Conservation (phyloP, 306 rosid genomes). For the Pyrus communis region DNA sequence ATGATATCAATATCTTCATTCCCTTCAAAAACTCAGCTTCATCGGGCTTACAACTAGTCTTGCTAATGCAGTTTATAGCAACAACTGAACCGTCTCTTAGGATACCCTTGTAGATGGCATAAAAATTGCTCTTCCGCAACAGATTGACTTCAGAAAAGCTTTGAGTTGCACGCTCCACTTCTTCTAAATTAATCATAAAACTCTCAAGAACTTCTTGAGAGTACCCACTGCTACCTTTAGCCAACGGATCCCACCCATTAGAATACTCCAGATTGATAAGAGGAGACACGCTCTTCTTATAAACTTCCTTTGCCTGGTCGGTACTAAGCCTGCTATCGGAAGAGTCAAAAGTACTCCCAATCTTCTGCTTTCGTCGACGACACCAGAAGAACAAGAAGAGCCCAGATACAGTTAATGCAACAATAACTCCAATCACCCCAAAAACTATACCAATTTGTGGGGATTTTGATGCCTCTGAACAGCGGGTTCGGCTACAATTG, state of each 20-base stretch:
- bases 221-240: slow-evolving; percentile 37
- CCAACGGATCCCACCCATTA: slow-evolving; percentile 48
- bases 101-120: slow-evolving; percentile 50
- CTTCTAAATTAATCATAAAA: slow-evolving; percentile 43
- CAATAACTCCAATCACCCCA: slow-evolving; percentile 39
- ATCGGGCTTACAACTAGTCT: slow-evolving; percentile 78
- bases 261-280: slow-evolving; percentile 50
- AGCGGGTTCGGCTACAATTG: slow-evolving; percentile 31
- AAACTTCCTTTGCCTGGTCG: slow-evolving; percentile 30
- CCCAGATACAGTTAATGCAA: slow-evolving; percentile 24
- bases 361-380: slow-evolving; percentile 33
- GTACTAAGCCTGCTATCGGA: slow-evolving; percentile 31
- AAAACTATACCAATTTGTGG: slow-evolving; percentile 42
- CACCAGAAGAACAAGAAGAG: slow-evolving; percentile 28
- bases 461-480: slow-evolving; percentile 44
- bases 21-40: slow-evolving; percentile 75
- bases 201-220: slow-evolving; percentile 45
- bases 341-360: slow-evolving; percentile 29
- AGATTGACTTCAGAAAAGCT: slow-evolving; percentile 48
- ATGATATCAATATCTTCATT: slow-evolving; percentile 53
- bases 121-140: slow-evolving; percentile 50
- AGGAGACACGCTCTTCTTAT: slow-evolving; percentile 30
- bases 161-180: slow-evolving; percentile 47
- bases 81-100: slow-evolving; percentile 72
- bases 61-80: slow-evolving; percentile 59